Conservation (phyloP, 768 basidiomycete species). For the Hebeloma cylindrosporum region DNA sequence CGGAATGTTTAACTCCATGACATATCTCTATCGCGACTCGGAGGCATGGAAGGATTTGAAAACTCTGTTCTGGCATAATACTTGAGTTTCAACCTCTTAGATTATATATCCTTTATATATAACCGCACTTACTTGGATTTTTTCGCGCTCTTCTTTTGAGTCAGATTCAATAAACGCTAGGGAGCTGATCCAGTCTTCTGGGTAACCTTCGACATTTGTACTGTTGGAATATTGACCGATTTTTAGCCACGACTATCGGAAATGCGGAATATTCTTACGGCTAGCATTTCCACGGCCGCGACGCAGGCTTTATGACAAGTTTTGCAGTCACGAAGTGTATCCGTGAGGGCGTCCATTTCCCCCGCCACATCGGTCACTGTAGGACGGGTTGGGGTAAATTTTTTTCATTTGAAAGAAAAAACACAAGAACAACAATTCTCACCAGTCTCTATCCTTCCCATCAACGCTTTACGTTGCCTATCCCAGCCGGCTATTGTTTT, state of each 20-base stretch:
- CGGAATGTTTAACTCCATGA: slow-evolving; percentile 96
- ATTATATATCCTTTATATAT: slow-evolving; percentile 12
- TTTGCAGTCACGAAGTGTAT: slow-evolving; percentile 48
- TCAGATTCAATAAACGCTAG: slow-evolving; percentile 25
- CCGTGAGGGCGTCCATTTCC: slow-evolving; percentile 58
- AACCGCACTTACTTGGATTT: slow-evolving; percentile 17
- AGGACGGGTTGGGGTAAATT: slow-evolving; percentile 10
- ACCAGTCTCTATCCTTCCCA: slow-evolving; percentile 56
- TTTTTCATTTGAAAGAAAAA: slow-evolving; percentile 2
- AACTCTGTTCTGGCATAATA: slow-evolving; percentile 92
- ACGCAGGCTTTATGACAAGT: slow-evolving; percentile 58
- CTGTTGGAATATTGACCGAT: slow-evolving; percentile 29
- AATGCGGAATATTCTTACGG: slow-evolving; percentile 38
- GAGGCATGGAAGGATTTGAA: slow-evolving; percentile 80
- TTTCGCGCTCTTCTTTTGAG: slow-evolving; percentile 3
- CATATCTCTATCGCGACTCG: slow-evolving; percentile 92
- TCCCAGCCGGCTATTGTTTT: slow-evolving; percentile 52
- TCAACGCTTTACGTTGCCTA: slow-evolving; percentile 43
- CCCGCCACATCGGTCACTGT: slow-evolving; percentile 65
- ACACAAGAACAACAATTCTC: slow-evolving; percentile 17
- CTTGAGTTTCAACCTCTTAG: slow-evolving; percentile 37
- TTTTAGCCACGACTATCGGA: slow-evolving; percentile 5
- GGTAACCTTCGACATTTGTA: slow-evolving; percentile 64
- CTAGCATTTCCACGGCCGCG: slow-evolving; percentile 70
- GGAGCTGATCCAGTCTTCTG: slow-evolving; percentile 50